Evolutionary conservation across 2,329 filamentous ascomycete species (phyloP).

Genomic region (Aaosphaeria arxii): DNA sequence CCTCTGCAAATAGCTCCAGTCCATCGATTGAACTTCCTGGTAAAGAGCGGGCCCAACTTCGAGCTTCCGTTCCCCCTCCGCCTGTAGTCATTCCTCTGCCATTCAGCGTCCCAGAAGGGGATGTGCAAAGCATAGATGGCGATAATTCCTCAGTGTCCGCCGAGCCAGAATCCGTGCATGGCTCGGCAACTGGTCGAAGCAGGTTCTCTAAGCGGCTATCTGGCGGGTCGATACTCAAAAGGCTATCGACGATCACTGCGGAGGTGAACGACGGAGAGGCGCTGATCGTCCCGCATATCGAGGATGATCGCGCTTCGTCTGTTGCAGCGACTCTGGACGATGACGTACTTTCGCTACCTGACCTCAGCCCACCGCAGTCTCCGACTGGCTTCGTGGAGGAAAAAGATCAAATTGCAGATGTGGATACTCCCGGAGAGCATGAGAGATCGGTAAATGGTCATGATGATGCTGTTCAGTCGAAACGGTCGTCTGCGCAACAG

Average conservation of each 20-base stretch:
- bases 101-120: constrained; percentile 57
- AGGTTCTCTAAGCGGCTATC: constrained; percentile 37
- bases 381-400: constrained; percentile 6
- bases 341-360: constrained; percentile 37
- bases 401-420: background rate
- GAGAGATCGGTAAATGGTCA: too few relatives aligned
- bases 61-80: constrained; percentile 38
- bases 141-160: constrained; percentile 60
- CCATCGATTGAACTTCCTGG: background rate
- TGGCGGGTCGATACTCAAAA: constrained; percentile 27
- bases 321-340: constrained; percentile 58
- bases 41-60: constrained; percentile 15
- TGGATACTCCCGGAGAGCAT: background rate
- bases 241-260: constrained; percentile 11
- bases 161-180: constrained; percentile 21
- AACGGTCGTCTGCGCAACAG: background rate
- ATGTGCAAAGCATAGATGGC: constrained; percentile 45
- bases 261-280: constrained; percentile 30
- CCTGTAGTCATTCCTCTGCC: constrained; percentile 62
- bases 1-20: constrained; percentile 3
- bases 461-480: too few relatives aligned
- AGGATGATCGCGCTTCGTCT: constrained; percentile 47
- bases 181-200: constrained; percentile 2
- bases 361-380: constrained; percentile 19
- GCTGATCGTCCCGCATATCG: constrained; percentile 27